These are phyloP conservation scores for Cantharellus cinnabarinus DNA, from an alignment of 768 basidiomycete genomes.

Conservation along the genomic window DNA sequence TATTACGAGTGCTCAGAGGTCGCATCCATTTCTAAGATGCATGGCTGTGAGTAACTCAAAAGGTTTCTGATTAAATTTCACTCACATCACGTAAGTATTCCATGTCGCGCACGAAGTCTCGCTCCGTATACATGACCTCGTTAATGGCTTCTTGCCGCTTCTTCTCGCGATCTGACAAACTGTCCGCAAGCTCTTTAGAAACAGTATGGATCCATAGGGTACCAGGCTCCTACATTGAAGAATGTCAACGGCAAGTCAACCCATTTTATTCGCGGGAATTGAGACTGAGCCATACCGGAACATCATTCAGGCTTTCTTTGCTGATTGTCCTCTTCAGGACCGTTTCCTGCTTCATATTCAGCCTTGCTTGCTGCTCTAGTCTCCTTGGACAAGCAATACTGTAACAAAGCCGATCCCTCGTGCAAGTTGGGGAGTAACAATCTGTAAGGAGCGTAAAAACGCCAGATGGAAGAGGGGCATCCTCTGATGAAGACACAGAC, in stretches of 20 bases:
- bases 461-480: slow-evolving; percentile 48
- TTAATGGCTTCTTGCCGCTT: slow-evolving; percentile 96
- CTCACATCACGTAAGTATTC: slow-evolving; percentile 91
- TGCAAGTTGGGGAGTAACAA: slow-evolving; percentile 96
- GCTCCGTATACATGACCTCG: slow-evolving; percentile 83
- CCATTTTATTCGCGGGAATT: neutral
- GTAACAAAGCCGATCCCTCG: slow-evolving; percentile 85
- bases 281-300: slow-evolving; percentile 29
- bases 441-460: slow-evolving; percentile 93
- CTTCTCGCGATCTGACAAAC: slow-evolving; percentile 84
- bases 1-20: slow-evolving; percentile 51
- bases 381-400: slow-evolving; percentile 89
- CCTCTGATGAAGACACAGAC: slow-evolving; percentile 4
- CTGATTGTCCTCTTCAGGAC: slow-evolving; percentile 73
- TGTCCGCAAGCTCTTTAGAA: slow-evolving; percentile 80
- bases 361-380: slow-evolving; percentile 78
- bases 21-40: slow-evolving; percentile 62
- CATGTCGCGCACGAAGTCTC: slow-evolving; percentile 95
- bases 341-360: slow-evolving; percentile 88
- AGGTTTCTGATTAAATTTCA: neutral
- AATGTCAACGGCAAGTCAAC: neutral
- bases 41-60: neutral
- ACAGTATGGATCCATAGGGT: slow-evolving; percentile 94
- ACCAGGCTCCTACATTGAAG: slow-evolving; percentile 38
- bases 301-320: slow-evolving; percentile 59